phyloP scores from a whole-genome alignment of 108 stramenopile genomes.

The Mediolabrus comicus region DNA sequence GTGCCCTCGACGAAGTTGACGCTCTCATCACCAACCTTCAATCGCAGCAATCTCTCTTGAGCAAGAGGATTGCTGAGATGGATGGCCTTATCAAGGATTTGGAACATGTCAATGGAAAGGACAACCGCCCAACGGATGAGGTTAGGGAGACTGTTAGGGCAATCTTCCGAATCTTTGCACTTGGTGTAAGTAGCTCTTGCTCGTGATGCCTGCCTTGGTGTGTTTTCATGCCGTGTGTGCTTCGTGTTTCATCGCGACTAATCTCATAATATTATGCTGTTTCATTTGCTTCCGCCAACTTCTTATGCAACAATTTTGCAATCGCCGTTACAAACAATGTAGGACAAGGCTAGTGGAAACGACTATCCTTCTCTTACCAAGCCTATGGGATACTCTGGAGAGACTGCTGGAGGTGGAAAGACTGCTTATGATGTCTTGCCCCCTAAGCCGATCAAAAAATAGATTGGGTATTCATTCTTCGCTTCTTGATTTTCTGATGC shows the following conservation, averaged over 20 bases:
- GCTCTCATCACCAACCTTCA: conserved; percentile 54
- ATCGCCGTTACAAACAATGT: too few relatives aligned
- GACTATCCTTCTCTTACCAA: conserved; percentile 67
- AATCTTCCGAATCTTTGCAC: conserved; percentile 72
- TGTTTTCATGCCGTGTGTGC: background rate
- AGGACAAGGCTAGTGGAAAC: conserved; percentile 76
- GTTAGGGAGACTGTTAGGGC: conserved; percentile 76
- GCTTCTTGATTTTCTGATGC: background rate
- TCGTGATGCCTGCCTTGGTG: background rate
- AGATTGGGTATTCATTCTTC: background rate
- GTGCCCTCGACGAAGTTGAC: conserved; percentile 75
- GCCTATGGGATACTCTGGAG: conserved; percentile 77
- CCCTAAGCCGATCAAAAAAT: conserved; percentile 55
- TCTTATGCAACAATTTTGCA: too few relatives aligned
- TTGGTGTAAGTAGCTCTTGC: conserved; percentile 31
- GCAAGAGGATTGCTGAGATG: conserved; percentile 51
- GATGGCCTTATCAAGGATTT: conserved; percentile 32
- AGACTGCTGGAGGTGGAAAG: conserved; percentile 63
- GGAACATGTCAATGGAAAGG: conserved; percentile 43
- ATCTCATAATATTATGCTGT: background rate
- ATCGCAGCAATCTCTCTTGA: conserved; percentile 56
- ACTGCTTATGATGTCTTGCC: conserved; percentile 80
- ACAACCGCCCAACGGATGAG: conserved; percentile 67
- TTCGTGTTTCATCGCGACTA: background rate
- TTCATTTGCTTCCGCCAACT: too few relatives aligned